phyloP scores from a whole-genome alignment of 305 asterid genomes.

The Fraxinus baroniana region DNA sequence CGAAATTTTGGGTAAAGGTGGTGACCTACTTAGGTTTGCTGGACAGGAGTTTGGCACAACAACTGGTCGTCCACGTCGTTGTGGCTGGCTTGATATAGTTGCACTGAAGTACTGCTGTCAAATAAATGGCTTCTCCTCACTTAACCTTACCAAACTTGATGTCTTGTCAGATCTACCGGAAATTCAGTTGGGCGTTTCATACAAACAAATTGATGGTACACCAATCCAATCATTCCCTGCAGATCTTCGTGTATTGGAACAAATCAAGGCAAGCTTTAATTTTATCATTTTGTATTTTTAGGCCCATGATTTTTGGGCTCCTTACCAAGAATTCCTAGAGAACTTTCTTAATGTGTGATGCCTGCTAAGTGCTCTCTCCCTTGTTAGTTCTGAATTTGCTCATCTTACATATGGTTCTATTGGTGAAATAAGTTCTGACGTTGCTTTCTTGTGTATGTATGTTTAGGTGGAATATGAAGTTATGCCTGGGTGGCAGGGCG shows the following conservation, averaged over 20 bases:
- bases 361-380: background rate
- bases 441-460: conserved; percentile 10
- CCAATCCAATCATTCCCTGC: conserved; percentile 72
- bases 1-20: conserved; percentile 76
- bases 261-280: conserved; percentile 53
- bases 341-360: background rate
- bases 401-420: background rate
- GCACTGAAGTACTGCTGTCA: conserved; percentile 84
- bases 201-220: conserved; percentile 58
- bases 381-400: conserved; percentile 1
- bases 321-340: background rate
- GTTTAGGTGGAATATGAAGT: conserved; percentile 81
- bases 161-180: conserved; percentile 81
- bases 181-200: conserved; percentile 73
- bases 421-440: background rate
- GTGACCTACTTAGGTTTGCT: conserved; percentile 78
- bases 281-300: background rate
- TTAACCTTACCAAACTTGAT: conserved; percentile 93
- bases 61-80: conserved; percentile 98
- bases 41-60: conserved; percentile 98
- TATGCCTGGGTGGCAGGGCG: conserved; percentile 83
- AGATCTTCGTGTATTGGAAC: conserved; percentile 69
- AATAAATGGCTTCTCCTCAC: conserved; percentile 87
- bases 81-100: conserved; percentile 97
- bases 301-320: background rate